These are phyloP conservation scores for Nemania diffusa DNA, from an alignment of 2,329 filamentous ascomycete genomes.

Conservation along the genomic window DNA sequence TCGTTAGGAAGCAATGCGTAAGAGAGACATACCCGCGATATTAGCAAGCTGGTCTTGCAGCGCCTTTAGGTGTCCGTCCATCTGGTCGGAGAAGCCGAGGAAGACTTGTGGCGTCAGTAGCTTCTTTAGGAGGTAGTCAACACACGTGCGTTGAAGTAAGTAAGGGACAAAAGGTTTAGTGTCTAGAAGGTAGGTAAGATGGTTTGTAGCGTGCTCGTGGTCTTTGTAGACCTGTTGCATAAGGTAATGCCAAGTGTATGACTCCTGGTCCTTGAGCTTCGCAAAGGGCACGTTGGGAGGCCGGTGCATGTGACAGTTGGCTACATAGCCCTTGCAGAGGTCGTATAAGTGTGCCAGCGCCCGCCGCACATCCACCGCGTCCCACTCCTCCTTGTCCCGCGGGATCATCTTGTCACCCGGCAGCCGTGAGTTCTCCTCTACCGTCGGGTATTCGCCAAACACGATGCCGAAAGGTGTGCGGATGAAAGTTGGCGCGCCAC, in stretches of 20 bases:
- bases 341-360: slow-evolving; percentile 44
- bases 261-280: slow-evolving; percentile 37
- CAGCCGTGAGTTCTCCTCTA: slow-evolving; percentile 32
- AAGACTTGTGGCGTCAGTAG: slow-evolving; percentile 46
- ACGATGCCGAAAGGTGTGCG: slow-evolving; percentile 34
- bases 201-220: slow-evolving; percentile 37
- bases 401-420: slow-evolving; percentile 37
- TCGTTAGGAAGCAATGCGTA: no score
- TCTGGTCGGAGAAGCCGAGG: slow-evolving; percentile 43
- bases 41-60: slow-evolving; percentile 43
- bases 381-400: slow-evolving; percentile 43
- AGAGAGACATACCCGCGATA: slow-evolving; percentile 32
- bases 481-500: slow-evolving; percentile 19
- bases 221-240: slow-evolving; percentile 41
- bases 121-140: slow-evolving; percentile 48
- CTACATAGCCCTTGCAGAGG: slow-evolving; percentile 46
- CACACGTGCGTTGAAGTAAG: slow-evolving; percentile 44
- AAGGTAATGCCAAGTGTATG: slow-evolving; percentile 45
- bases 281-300: slow-evolving; percentile 36
- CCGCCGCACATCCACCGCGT: slow-evolving; percentile 40
- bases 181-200: slow-evolving; percentile 43
- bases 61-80: slow-evolving; percentile 45
- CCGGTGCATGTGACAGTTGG: slow-evolving; percentile 39
- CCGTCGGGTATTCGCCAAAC: slow-evolving; percentile 31
- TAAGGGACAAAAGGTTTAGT: slow-evolving; percentile 40